Percentiles rank a stretch among this genome's conserved stretches.
phyloP scores from a whole-genome alignment of 169 alveolate species.

The Perkinsus chesapeaki region DNA sequence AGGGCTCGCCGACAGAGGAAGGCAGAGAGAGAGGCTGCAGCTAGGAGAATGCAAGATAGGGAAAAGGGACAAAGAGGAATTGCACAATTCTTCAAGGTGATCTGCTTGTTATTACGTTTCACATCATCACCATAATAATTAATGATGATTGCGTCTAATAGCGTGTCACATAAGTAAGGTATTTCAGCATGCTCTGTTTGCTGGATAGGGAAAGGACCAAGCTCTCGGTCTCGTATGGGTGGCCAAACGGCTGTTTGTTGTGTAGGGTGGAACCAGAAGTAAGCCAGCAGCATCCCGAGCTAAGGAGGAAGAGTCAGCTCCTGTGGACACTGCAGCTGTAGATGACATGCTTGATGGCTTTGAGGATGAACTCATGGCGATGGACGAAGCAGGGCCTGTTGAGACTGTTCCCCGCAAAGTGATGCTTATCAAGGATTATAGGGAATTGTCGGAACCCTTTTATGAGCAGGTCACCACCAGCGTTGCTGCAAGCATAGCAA shows the following conservation, averaged over 20 bases:
- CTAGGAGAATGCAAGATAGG: conserved; percentile 18
- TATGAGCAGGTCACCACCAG: neutral
- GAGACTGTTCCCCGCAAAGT: neutral
- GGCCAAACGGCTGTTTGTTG: neutral
- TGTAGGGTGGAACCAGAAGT: neutral
- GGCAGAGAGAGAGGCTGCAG: conserved; percentile 18
- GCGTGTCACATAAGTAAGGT: too few relatives aligned
- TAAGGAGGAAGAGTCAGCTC: neutral
- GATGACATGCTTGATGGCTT: neutral
- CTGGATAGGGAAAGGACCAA: too few relatives aligned
- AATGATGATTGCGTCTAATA: too few relatives aligned
- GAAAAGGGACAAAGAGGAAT: neutral
- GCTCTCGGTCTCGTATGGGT: neutral
- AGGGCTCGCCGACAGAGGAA: neutral
- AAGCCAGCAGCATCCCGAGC: neutral
- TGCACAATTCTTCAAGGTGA: neutral
- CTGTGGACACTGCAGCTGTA: neutral
- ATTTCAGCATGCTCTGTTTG: too few relatives aligned
- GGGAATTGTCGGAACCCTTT: neutral
- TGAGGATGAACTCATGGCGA: neutral
- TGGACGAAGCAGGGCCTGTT: neutral
- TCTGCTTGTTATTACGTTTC: too few relatives aligned
- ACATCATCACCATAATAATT: too few relatives aligned
- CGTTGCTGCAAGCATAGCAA: neutral
- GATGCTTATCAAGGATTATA: neutral